Base-by-base conservation (phyloP, 139 green algal species). In the Picochlorum sp. region DNA sequence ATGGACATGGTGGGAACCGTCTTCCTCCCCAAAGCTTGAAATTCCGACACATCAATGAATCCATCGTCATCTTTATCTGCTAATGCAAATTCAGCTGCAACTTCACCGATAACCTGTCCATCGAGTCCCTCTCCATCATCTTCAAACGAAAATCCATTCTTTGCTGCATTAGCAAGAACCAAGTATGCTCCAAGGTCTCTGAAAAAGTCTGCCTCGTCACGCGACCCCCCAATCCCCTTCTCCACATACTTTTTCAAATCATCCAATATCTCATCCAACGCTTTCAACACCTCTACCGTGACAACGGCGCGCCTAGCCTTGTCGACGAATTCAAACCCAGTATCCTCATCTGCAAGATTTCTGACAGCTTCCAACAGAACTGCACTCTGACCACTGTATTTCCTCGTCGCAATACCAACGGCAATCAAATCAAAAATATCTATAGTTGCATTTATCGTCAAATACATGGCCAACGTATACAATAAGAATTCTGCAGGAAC, bases 41-140 rank as follows among this genome's bases (percentile, higher is more conserved):
- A 76, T 38, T 76, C 70, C 14, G 14, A 23, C 0, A 55, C 24
- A 18, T 59, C 47, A n/a, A 76, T 56, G 24, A 47, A 58, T 10
- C 70, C 70, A 49, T 76, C 70, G 45, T 71, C 70, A 49, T 76
- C 70, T 4, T 41, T n/a, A 47, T 76, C 70, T 24, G 44, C 63
- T 56, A 69, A 20, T 1, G 44, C 15, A 31, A 72, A 72, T 14
- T 63, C 63, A 23, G 70, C 56, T 1, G 70, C 70, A 6, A 72
- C 41, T 4, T 76, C 30, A 1, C 55, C 69, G 6, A 60, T 62
- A 15, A 49, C 24, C 16, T 21, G 14, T 11, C 28, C 28, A 45
- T 56, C 26, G 5, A 60, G 11, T 45, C 62, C 45, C 26, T 15
- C 13, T 10, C 49, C 20, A 38, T 66, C 37, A 24, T 18, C 13